Base-by-base conservation (phyloP, 2,329 filamentous ascomycete species). In the Basipetospora chlamydospora region DNA sequence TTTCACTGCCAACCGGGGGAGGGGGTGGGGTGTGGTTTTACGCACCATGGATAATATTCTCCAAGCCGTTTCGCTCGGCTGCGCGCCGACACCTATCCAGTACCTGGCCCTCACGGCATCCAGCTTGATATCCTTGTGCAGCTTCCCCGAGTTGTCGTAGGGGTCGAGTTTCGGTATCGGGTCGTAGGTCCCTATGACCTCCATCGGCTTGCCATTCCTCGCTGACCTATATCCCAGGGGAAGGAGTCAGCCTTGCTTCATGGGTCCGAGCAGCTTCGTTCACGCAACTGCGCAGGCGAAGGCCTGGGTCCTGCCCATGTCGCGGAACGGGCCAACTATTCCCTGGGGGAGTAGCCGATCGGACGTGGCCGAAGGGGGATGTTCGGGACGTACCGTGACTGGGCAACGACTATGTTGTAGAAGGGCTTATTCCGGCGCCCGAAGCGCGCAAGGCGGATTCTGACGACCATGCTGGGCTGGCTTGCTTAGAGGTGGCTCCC, bases 371-470 rank as follows among this genome's bases (percentile, higher is more conserved):
- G 17, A 6, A 33, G 11, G 15, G 15, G 12, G 25, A 10, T 15
- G 13, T 3, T 1, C 12, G 29, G 11, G 3, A 44, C 67, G 45
- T 71, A 92, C 83, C 87, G 78, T 32, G 87, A 87, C 52, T 96
- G 88, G 12, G 86, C 74, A 45, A 98, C 83, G 46, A 96, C 85
- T 44, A 98, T 95, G 64, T 98, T 98, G 70, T 94, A 98, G 49
- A 95, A 80, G 3, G 90, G 88, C n/a, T 73, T 57, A 55, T 93
- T 87, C 45, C 73, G 76, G 57, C 80, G 84, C 54, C 87, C 86
- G 57, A 96, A 94, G 57, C 90, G 87, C 49, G 90, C 83, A 48
- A 98, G 77, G 41, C 90, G 80, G 58, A 98, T 90, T 57, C 82
- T 82, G 51, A 98, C 70, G 43, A 96, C 88, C 90, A 98, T 94